Evolutionary conservation across 345 rosid genomes (phyloP).

Genomic region (Laguncularia racemosa): DNA sequence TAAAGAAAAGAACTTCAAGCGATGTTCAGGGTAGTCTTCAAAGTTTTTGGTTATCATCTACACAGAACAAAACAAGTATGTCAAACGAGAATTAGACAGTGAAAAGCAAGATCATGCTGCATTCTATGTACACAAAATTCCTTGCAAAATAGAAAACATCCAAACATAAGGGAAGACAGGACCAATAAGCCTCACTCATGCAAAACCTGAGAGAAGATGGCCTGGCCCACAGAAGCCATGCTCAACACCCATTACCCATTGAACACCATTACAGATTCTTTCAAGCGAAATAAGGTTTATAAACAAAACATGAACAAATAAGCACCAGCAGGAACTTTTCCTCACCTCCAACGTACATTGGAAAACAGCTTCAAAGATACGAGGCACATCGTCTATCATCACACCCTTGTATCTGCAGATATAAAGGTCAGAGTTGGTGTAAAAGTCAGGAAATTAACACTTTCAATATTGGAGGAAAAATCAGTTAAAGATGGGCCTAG

Average conservation of each 20-base stretch:
- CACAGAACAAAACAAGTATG: conserved; percentile 9
- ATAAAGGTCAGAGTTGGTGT: not conserved
- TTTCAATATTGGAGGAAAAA: not conserved
- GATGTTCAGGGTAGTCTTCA: conserved; percentile 98
- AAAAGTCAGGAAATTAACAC: not conserved
- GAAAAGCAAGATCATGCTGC: not conserved
- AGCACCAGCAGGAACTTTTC: conserved; percentile 2
- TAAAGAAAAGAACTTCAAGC: conserved; percentile 93
- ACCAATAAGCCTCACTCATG: no score
- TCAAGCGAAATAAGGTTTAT: not conserved
- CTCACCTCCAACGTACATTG: conserved; percentile 98
- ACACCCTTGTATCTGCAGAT: conserved; percentile 72
- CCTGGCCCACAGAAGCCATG: not conserved
- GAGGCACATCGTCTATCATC: conserved; percentile 96
- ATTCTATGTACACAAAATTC: not conserved
- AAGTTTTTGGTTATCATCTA: conserved; percentile 99
- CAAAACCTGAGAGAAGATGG: no score
- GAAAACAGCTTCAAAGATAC: conserved; percentile 97
- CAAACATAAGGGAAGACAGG: no score
- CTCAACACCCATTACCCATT: not conserved
- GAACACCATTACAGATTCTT: not conserved
- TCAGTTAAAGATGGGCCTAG: not conserved
- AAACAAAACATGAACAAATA: not conserved
- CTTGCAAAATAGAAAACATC: no score
- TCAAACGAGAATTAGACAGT: conserved; percentile 4